These are phyloP conservation scores for Exophiala sp. DNA, from an alignment of 2,329 filamentous ascomycete genomes.

Conservation along the genomic window DNA sequence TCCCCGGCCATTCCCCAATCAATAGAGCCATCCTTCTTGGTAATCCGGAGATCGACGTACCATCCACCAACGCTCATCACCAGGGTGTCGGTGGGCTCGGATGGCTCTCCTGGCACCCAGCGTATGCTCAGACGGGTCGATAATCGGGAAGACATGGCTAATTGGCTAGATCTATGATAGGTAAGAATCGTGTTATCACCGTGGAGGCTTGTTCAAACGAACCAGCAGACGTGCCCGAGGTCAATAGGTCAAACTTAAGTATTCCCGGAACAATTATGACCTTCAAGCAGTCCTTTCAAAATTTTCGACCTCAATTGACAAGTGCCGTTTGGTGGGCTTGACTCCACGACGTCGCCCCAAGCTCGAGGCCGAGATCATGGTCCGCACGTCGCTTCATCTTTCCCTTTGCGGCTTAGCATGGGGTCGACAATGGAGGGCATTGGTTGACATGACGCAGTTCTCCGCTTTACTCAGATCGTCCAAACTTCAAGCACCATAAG, in stretches of 20 bases:
- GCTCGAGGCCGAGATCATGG: neutral
- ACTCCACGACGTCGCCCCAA: too few relatives aligned
- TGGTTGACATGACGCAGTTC: too few relatives aligned
- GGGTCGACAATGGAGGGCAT: neutral
- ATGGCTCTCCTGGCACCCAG: constrained; percentile 41
- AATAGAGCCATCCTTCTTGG: constrained; percentile 34
- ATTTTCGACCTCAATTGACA: too few relatives aligned
- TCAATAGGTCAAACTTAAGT: too few relatives aligned
- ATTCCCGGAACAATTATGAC: too few relatives aligned
- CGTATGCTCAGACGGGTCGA: constrained; percentile 44
- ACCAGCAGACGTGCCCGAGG: too few relatives aligned
- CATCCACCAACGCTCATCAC: constrained; percentile 43
- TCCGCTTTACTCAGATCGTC: too few relatives aligned
- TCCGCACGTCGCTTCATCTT: constrained; percentile 9
- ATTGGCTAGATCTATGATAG: neutral
- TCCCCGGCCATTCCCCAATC: constrained; percentile 46
- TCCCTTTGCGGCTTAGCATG: constrained; percentile 3
- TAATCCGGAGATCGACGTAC: constrained; percentile 44
- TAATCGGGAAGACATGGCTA: constrained; percentile 15
- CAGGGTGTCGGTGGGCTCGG: constrained; percentile 44
- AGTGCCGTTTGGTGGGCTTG: too few relatives aligned
- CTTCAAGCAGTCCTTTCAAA: too few relatives aligned
- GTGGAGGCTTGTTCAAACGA: too few relatives aligned
- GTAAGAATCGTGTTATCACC: too few relatives aligned
- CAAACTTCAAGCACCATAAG: too few relatives aligned